Conservation (phyloP, 148 eudicot species). For the Chenopodium formosanum region DNA sequence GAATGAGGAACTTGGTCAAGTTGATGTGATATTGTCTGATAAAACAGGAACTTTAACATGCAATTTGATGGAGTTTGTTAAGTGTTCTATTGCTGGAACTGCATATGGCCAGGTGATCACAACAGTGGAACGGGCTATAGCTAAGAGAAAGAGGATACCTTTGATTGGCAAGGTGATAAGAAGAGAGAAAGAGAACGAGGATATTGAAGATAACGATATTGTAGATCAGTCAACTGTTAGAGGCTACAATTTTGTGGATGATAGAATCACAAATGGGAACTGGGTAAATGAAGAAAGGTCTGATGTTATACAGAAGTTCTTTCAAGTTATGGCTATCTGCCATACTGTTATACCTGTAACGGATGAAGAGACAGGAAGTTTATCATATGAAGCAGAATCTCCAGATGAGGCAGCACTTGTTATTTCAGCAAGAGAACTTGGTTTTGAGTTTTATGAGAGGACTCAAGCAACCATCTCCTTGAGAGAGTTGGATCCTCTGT, state of each 20-base stretch:
- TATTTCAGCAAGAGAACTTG: slow-evolving; percentile 62
- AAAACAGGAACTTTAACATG: slow-evolving; percentile 80
- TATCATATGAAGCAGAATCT: slow-evolving; percentile 69
- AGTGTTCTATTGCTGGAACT: slow-evolving; percentile 69
- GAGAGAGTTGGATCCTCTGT: slow-evolving; percentile 47
- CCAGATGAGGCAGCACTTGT: slow-evolving; percentile 74
- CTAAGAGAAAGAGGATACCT: slow-evolving; percentile 37
- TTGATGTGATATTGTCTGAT: slow-evolving; percentile 63
- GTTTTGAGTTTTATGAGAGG: slow-evolving; percentile 62
- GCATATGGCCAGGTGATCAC: slow-evolving; percentile 55
- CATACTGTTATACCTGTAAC: slow-evolving; percentile 65
- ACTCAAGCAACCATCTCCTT: slow-evolving; percentile 47
- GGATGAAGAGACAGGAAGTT: slow-evolving; percentile 45
- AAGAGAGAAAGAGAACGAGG: slow-evolving; percentile 14
- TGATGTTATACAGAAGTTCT: slow-evolving; percentile 50
- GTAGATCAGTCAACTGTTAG: slow-evolving; percentile 30
- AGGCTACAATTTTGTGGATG: slow-evolving; percentile 66
- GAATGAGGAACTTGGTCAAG: slow-evolving; percentile 81
- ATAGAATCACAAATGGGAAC: slow-evolving; percentile 44
- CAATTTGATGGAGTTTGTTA: slow-evolving; percentile 73
- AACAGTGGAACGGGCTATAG: slow-evolving; percentile 59
- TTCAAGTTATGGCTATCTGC: slow-evolving; percentile 57
- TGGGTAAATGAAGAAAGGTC: slow-evolving; percentile 52
- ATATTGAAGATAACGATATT: slow-evolving; percentile 14
- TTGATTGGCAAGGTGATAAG: slow-evolving; percentile 23